These are phyloP conservation scores for Fistulina hepatica DNA, from an alignment of 1,284 basidiomycete species.

Conservation along the genomic window DNA sequence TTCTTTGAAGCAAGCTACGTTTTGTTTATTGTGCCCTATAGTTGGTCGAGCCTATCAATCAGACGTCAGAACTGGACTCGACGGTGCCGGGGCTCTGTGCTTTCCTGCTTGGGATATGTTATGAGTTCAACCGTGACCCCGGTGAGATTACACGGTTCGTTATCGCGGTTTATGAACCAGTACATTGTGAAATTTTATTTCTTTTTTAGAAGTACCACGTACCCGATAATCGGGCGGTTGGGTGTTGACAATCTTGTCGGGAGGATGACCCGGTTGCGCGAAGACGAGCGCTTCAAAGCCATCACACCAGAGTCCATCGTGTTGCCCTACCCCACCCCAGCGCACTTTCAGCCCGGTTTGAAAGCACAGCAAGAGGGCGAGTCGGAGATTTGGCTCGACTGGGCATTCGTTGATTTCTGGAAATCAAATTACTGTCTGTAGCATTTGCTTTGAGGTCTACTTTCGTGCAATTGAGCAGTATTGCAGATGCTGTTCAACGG, in stretches of 20 bases:
- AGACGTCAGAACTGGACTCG: constrained; percentile 76
- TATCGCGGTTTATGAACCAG: constrained; percentile 3
- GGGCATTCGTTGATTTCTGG: constrained; percentile 98
- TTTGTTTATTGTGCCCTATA: constrained; percentile 22
- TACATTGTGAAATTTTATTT: constrained; percentile 1
- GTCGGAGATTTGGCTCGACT: constrained; percentile 95
- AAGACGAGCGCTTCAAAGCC: constrained; percentile 85
- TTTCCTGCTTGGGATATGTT: constrained; percentile 87
- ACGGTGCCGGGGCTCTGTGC: constrained; percentile 87
- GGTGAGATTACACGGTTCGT: constrained; percentile 79
- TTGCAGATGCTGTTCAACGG: constrained; percentile 58
- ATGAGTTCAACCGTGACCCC: constrained; percentile 90
- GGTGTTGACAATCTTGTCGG: constrained; percentile 85
- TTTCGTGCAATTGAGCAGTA: constrained; percentile 5
- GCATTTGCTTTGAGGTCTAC: not conserved
- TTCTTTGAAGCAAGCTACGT: constrained; percentile 3
- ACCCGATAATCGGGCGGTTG: constrained; percentile 77
- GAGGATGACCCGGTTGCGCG: constrained; percentile 77
- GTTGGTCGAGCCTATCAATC: constrained; percentile 92
- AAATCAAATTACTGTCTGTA: constrained; percentile 90
- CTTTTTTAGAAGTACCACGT: constrained; percentile 49
- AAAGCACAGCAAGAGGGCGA: constrained; percentile 35
- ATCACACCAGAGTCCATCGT: constrained; percentile 75
- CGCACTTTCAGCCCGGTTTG: constrained; percentile 25
- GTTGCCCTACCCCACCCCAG: constrained; percentile 33